Conservation (phyloP, 2,329 filamentous ascomycete species). For the Chalaropsis ovoidea region DNA sequence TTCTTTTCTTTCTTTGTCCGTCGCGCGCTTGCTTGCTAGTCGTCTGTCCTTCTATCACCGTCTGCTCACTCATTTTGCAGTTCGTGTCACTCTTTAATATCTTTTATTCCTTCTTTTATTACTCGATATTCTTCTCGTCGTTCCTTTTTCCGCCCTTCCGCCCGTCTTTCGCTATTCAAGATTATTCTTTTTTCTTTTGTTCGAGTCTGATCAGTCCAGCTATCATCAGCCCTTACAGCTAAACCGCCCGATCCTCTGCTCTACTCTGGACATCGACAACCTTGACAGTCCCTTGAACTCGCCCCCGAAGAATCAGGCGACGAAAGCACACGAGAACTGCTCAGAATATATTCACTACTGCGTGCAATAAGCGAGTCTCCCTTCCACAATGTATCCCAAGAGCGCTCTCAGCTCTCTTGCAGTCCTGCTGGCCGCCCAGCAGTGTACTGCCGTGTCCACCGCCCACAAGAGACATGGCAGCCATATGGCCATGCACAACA, state of each 20-base stretch:
- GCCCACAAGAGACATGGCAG: constrained; percentile 16
- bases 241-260: neutral
- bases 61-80: constrained; percentile 1
- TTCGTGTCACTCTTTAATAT: constrained; percentile 14
- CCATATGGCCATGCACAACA: constrained; percentile 23
- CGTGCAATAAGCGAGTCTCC: neutral
- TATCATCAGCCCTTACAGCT: neutral
- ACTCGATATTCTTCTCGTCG: neutral
- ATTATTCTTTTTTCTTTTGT: constrained; percentile 3
- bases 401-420: constrained; percentile 30
- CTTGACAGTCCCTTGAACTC: neutral
- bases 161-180: constrained; percentile 13
- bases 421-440: constrained; percentile 26
- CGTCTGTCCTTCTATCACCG: neutral
- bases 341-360: neutral
- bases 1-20: neutral
- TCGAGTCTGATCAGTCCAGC: neutral
- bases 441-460: constrained; percentile 17
- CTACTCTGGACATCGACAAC: neutral
- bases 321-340: neutral
- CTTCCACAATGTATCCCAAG: constrained; percentile 28
- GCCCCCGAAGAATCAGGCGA: neutral
- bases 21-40: constrained; percentile 4
- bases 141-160: constrained; percentile 28
- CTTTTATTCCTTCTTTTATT: constrained; percentile 3